Percentiles rank a stretch among this genome's conserved stretches.
phyloP scores from a whole-genome alignment of 768 basidiomycete genomes.

The Tremella yokohamensis region DNA sequence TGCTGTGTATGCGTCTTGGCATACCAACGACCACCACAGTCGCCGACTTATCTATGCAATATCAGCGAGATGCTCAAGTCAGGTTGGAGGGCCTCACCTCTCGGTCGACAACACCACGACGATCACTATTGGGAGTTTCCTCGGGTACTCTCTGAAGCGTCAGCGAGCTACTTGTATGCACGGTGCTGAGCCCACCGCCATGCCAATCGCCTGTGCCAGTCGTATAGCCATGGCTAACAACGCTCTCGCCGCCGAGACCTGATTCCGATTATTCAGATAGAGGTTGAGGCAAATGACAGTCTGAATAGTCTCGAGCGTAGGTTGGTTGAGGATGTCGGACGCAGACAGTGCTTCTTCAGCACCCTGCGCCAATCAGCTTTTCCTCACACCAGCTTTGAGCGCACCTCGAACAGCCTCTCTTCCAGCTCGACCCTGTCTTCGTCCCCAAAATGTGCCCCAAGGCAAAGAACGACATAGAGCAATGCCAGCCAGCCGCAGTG shows the following conservation, averaged over 20 bases:
- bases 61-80: background rate
- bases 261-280: constrained; percentile 24
- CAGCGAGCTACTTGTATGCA: too few relatives aligned
- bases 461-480: constrained; percentile 16
- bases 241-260: constrained; percentile 11
- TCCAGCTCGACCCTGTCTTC: constrained; percentile 9
- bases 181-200: constrained; percentile 2
- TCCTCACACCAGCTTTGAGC: background rate
- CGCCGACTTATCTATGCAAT: constrained; percentile 17
- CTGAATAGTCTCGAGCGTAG: constrained; percentile 19
- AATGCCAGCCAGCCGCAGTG: constrained; percentile 21
- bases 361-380: constrained; percentile 1
- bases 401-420: constrained; percentile 7
- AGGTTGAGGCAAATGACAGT: constrained; percentile 23
- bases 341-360: constrained; percentile 19
- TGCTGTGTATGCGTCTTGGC: constrained; percentile 23
- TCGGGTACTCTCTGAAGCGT: too few relatives aligned
- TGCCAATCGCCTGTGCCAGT: constrained; percentile 17
- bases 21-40: constrained; percentile 21
- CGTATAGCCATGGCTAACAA: constrained; percentile 20
- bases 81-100: background rate
- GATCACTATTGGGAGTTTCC: too few relatives aligned
- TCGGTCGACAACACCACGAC: too few relatives aligned
- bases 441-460: constrained; percentile 20
- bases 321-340: constrained; percentile 18